Evolutionary conservation across 805 yeast genomes (phyloP).

Genomic region (Nakazawaea siamensis): DNA sequence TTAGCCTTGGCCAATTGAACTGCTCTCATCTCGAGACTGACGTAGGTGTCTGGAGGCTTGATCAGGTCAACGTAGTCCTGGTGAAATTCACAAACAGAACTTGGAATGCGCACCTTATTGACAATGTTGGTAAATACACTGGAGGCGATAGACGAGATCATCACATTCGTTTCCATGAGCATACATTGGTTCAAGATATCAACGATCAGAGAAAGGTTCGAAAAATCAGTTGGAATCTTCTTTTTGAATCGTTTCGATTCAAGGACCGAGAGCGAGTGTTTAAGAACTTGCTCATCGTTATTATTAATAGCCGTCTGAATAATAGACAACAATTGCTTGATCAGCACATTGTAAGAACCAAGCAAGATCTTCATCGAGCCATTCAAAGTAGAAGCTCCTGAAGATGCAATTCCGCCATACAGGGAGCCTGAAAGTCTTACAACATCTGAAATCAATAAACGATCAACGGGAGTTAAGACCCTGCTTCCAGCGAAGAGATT

Average conservation of each 20-base stretch:
- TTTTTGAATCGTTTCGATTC: conserved; percentile 48
- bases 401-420: conserved; percentile 58
- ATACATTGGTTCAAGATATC: conserved; percentile 46
- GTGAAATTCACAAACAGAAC: conserved; percentile 44
- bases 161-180: conserved; percentile 30
- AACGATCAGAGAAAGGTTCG: conserved; percentile 39
- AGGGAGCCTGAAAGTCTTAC: conserved; percentile 58
- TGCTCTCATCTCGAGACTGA: conserved; percentile 50
- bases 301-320: conserved; percentile 40
- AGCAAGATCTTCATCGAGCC: conserved; percentile 64
- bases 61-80: conserved; percentile 32
- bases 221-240: conserved; percentile 49
- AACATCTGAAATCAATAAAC: conserved; percentile 53
- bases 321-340: conserved; percentile 39
- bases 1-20: conserved; percentile 55
- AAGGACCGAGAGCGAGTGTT: conserved; percentile 57
- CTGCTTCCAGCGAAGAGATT: conserved; percentile 67
- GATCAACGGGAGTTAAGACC: conserved; percentile 59
- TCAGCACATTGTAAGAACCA: conserved; percentile 52
- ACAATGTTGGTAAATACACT: conserved; percentile 36
- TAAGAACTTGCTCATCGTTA: conserved; percentile 45
- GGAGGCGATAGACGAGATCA: conserved; percentile 48
- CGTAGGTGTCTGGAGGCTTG: conserved; percentile 52
- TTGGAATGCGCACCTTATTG: conserved; percentile 37
- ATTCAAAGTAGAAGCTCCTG: conserved; percentile 61